Evolutionary conservation across 371 early-diverging fungal genomes (phyloP).

Genomic region (Lichtheimia hyalospora): DNA sequence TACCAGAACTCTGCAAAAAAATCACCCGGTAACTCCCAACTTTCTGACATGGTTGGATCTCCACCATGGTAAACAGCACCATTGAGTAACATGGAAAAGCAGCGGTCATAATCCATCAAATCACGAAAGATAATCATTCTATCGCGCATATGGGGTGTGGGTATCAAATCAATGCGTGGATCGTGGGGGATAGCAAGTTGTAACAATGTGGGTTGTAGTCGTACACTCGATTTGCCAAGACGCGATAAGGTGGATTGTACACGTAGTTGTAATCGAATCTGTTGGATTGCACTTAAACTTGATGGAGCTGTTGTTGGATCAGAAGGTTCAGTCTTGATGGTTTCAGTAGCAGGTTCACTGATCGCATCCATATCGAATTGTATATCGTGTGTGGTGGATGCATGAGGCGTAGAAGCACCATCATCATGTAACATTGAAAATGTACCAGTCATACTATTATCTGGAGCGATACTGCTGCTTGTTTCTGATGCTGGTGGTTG

Average conservation of each 20-base stretch:
- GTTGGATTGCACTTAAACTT: constrained; percentile 45
- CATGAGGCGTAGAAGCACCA: background rate
- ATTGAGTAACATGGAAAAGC: constrained; percentile 48
- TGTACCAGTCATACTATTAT: background rate
- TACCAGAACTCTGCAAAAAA: constrained; percentile 59
- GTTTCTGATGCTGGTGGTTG: background rate
- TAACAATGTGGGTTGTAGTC: constrained; percentile 39
- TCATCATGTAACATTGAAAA: background rate
- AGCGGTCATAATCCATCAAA: constrained; percentile 56
- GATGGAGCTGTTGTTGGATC: background rate
- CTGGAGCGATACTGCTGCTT: background rate
- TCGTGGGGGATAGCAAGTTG: constrained; percentile 58
- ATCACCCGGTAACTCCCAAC: constrained; percentile 56
- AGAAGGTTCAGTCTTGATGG: background rate
- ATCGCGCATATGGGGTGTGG: constrained; percentile 58
- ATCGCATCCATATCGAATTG: background rate
- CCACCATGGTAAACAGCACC: constrained; percentile 57
- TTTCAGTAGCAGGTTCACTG: constrained; percentile 1
- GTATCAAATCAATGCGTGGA: constrained; percentile 59
- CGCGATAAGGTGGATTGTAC: constrained; percentile 33
- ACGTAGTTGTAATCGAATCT: constrained; percentile 37
- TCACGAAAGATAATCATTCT: constrained; percentile 62
- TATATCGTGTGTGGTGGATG: background rate
- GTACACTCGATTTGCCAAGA: constrained; percentile 19
- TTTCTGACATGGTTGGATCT: constrained; percentile 57